Base-by-base conservation (phyloP, 371 early-diverging fungal genomes). In the Apophysomyces sp. region DNA sequence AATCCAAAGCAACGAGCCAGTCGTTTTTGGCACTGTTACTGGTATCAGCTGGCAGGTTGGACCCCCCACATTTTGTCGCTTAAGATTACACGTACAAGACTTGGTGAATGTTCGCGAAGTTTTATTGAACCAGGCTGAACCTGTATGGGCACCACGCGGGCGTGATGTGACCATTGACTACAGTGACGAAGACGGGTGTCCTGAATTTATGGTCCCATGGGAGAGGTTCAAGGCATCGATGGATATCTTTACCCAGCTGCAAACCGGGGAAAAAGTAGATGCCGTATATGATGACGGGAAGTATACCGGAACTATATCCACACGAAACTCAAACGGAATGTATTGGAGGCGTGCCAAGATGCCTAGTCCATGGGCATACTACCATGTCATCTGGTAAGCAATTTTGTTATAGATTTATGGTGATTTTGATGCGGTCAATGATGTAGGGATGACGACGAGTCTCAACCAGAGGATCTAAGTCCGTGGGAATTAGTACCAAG, bases 171-270 rank as follows among this genome's bases (percentile, higher is more conserved):
- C 79, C 6, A 75, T 91, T 58, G 89, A 89, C 60, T 91, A 85
- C 62, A 83, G 82, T 51, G 92, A 91, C 59, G 84, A 86, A 53
- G 90, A 88, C 31, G 87, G 85, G 13, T 77, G 80, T 15, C 90
- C 89, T 0, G 92, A 91, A 61, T 91, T 91, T 59, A 63, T 90
- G 49, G 80, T 91, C 0, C 76, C 89, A 13, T 88, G 83, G 64
- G 76, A 83, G 16, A 76, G 86, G 0, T 91, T 89, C 63, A 70
- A 81, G 37, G 77, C 84, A 9, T 85, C 87, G 2, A 76, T 88
- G 80, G 69, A 73, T 16, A 68, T 81, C 5, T 76, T 77, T 21
- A 56, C 54, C 4, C 60, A 65, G 15, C 66, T 86, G 1, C 66
- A 67, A 3, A 65, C 69, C 2, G 86, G 88, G 21, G 83, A 88